Conservation (phyloP, 2,329 filamentous ascomycete species). For the Fusarium sp. region DNA sequence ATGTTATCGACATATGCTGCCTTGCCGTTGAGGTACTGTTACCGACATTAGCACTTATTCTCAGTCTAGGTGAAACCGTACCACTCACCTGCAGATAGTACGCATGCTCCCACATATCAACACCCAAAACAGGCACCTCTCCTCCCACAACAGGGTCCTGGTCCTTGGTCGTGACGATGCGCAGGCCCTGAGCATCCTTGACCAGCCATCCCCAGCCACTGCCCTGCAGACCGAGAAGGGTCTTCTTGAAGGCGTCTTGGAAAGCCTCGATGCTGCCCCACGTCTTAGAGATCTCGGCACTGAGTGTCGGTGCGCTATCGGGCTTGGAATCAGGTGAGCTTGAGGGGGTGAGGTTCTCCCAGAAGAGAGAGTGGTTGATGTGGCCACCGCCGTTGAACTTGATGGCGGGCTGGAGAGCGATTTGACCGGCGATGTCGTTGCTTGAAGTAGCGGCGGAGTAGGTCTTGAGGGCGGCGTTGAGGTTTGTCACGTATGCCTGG, state of each 20-base stretch:
- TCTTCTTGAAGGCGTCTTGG: conserved; percentile 73
- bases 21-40: conserved; percentile 80
- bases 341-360: conserved; percentile 81
- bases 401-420: conserved; percentile 77
- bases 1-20: conserved; percentile 81
- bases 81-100: conserved; percentile 82
- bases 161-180: conserved; percentile 86
- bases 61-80: neutral
- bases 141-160: conserved; percentile 80
- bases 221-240: conserved; percentile 80
- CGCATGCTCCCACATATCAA: conserved; percentile 96
- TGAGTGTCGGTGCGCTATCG: conserved; percentile 68
- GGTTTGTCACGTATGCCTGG: conserved; percentile 81
- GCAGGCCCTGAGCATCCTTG: conserved; percentile 70
- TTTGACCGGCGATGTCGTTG: conserved; percentile 72
- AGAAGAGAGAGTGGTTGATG: conserved; percentile 94
- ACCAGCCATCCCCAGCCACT: conserved; percentile 93
- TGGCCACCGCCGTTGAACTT: conserved; percentile 93
- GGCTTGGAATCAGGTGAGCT: conserved; percentile 69
- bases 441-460: conserved; percentile 69
- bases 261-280: conserved; percentile 80
- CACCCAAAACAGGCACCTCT: conserved; percentile 78
- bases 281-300: conserved; percentile 70
- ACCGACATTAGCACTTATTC: conserved; percentile 17
- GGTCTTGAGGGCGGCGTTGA: conserved; percentile 75